A percentile compares a stretch with the other conserved stretches of the same genome.
Conservation (phyloP, 257 asterid genomes). For the Solanum chilense region DNA sequence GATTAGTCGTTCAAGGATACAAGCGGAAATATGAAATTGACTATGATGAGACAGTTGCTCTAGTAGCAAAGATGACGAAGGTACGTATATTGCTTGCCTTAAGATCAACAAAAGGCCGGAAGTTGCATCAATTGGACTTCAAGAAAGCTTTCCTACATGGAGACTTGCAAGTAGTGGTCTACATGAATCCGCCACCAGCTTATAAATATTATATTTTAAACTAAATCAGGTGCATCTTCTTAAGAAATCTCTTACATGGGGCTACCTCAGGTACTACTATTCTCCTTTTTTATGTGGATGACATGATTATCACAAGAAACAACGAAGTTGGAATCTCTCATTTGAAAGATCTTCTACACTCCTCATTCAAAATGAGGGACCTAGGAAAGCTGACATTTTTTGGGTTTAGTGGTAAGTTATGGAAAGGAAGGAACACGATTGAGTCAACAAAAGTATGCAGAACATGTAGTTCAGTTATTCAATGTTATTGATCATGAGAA, state of each 20-base stretch:
- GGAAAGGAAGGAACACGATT: neutral
- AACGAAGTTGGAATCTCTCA: neutral
- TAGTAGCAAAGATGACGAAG: neutral
- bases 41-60: neutral
- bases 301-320: neutral
- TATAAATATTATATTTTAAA: too few relatives aligned
- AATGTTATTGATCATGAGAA: neutral
- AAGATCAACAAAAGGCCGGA: neutral
- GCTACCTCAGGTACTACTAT: neutral
- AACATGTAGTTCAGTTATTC: neutral
- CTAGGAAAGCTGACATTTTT: neutral
- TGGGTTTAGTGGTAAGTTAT: neutral
- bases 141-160: neutral
- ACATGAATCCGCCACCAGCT: too few relatives aligned
- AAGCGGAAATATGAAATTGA: neutral
- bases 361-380: neutral
- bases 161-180: neutral
- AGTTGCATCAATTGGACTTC: neutral
- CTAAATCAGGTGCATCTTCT: too few relatives aligned
- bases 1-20: neutral
- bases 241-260: neutral
- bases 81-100: neutral
- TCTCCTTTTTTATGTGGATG: neutral
- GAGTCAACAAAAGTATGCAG: neutral
- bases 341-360: neutral